Percentiles rank a stretch among this genome's conserved stretches.
phyloP scores from a whole-genome alignment of 192 early-diverging fungal species.

The Coemansia sp. region DNA sequence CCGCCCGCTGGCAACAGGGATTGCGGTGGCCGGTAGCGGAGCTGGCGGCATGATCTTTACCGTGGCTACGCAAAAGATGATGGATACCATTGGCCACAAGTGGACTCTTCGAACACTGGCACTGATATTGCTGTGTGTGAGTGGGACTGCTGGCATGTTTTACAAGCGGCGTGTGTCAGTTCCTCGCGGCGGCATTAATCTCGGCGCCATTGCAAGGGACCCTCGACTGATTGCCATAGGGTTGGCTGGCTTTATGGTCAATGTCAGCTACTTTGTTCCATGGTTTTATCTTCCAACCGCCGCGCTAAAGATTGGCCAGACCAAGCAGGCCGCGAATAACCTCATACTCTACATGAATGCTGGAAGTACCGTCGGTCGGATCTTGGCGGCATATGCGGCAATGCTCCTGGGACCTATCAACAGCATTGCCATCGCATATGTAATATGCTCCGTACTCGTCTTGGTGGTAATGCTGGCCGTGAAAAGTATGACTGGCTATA shows the following conservation, averaged over 20 bases:
- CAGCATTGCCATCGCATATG: slow-evolving; percentile 30
- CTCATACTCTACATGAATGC: slow-evolving; percentile 46
- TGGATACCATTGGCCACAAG: slow-evolving; percentile 49
- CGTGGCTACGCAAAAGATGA: slow-evolving; percentile 59
- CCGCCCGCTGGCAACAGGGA: slow-evolving; percentile 70
- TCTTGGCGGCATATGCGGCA: slow-evolving; percentile 31
- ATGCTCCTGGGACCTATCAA: slow-evolving; percentile 35
- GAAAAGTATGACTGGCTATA: slow-evolving; percentile 41
- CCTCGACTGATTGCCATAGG: slow-evolving; percentile 25
- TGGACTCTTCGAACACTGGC: slow-evolving; percentile 43
- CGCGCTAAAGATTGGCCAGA: slow-evolving; percentile 37
- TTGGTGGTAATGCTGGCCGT: slow-evolving; percentile 33
- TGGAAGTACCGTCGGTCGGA: slow-evolving; percentile 35
- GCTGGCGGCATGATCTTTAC: slow-evolving; percentile 71
- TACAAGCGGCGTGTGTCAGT: slow-evolving; percentile 32
- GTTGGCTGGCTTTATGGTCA: slow-evolving; percentile 35
- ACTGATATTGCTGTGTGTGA: slow-evolving; percentile 25
- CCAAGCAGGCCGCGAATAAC: slow-evolving; percentile 40
- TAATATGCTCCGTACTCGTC: slow-evolving; percentile 32
- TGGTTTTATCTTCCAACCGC: slow-evolving; percentile 52
- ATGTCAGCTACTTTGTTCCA: slow-evolving; percentile 38
- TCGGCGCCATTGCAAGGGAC: slow-evolving; percentile 28
- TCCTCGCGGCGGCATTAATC: slow-evolving; percentile 17
- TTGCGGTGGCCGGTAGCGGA: slow-evolving; percentile 74
- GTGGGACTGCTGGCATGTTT: slow-evolving; percentile 27